Percentiles rank a stretch among this genome's conserved stretches.
Evolutionary conservation across 2,329 filamentous ascomycete genomes (phyloP).

Genomic region (Leptographium lundbergii): DNA sequence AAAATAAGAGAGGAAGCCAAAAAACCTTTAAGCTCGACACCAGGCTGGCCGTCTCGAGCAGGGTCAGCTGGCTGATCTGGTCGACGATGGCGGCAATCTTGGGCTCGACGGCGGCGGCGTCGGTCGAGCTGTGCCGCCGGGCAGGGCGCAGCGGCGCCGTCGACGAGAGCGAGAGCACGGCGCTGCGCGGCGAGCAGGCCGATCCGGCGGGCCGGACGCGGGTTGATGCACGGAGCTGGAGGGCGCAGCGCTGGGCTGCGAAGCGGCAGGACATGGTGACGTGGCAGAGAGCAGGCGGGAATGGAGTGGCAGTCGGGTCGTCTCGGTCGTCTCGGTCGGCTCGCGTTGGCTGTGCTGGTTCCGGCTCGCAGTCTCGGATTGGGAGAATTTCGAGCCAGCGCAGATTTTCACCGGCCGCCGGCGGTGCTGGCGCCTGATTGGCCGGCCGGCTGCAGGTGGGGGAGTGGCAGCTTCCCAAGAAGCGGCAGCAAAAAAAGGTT

Average conservation of each 20-base stretch:
- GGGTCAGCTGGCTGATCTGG: slow-evolving; percentile 95
- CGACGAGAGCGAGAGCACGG: slow-evolving; percentile 14
- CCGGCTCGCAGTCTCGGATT: neutral
- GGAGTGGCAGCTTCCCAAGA: neutral
- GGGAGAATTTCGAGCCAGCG: neutral
- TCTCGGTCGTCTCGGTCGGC: neutral
- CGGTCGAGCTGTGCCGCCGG: slow-evolving; percentile 82
- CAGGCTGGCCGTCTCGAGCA: slow-evolving; percentile 93
- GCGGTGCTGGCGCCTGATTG: neutral
- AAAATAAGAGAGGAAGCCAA: slow-evolving; percentile 2
- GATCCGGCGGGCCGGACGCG: slow-evolving; percentile 24
- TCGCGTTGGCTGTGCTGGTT: neutral
- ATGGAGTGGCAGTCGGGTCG: neutral
- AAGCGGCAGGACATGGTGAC: slow-evolving; percentile 45
- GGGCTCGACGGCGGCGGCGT: slow-evolving; percentile 62
- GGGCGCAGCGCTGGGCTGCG: slow-evolving; percentile 51
- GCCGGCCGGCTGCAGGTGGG: neutral
- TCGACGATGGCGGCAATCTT: slow-evolving; percentile 95
- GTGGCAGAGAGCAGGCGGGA: neutral
- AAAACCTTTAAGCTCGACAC: slow-evolving; percentile 91
- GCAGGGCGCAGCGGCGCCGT: slow-evolving; percentile 34
- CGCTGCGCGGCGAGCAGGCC: slow-evolving; percentile 31
- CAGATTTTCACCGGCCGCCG: neutral
- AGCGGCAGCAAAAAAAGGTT: neutral
- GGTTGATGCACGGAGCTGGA: slow-evolving; percentile 41